Base-by-base conservation (phyloP, 345 rosid genomes). In the Syzygium oleosum region DNA sequence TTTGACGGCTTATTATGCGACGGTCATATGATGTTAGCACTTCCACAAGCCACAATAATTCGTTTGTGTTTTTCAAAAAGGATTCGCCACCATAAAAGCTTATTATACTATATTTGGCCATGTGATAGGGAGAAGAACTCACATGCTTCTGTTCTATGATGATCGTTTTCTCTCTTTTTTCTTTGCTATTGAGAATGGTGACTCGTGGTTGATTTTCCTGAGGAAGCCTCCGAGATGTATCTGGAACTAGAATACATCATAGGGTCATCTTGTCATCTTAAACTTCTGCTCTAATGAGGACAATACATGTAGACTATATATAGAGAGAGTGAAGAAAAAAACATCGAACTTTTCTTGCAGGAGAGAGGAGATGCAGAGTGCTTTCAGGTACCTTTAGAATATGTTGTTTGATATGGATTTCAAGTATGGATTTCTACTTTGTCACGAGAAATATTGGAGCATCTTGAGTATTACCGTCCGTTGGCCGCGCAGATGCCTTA, bases 21-120 rank as follows among this genome's bases (percentile, higher is more conserved):
- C 0, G 2, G 61, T 9, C 12, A 22, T 9, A 22, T 1, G n/a
- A 56, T 22, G 13, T 56, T 23, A 9, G 61, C n/a, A 0, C n/a
- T 9, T 56, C 6, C 1, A 56, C 0, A 9, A 56, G 27, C 59
- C 61, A 56, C 22, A 9, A 56, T 56, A 22, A 19, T 56, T 22
- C 61, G 27, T 21, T 55, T 55, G 4, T 55, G 23, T 8, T 55
- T 55, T 21, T 21, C 27, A 21, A 43, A 43, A 43, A 43, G 46
- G 46, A 43, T 43, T 43, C 1, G 46, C 46, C 46, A 43, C 46
- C 46, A 43, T 43, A 5, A 43, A 43, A 55, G 59, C 59, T 22
- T 9, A 0, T 55, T 55, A 55, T 9, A 4, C n/a, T 23, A 4
- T 12, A 22, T 22, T 9, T 56, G 61, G 61, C 61, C n/a, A 23